phyloP scores from a whole-genome alignment of 208 protist species.

The Acanthamoeba lenticulata region DNA sequence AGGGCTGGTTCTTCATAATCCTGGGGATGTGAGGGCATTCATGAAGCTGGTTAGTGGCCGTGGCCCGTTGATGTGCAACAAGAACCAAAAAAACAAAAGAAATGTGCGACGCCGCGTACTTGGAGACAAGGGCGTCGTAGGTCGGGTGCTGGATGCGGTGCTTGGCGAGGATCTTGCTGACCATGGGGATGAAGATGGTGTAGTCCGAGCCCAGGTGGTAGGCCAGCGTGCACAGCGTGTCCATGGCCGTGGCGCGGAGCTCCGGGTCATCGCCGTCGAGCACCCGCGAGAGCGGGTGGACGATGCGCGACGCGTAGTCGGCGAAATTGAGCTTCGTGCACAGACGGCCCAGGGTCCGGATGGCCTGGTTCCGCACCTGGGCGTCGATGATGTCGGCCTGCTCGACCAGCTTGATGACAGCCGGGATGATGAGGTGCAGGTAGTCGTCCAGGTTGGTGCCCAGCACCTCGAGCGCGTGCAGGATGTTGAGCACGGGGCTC shows the following conservation, averaged over 20 bases:
- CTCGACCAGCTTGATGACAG: slow-evolving; percentile 84
- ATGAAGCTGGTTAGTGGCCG: no score
- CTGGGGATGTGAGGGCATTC: not conserved
- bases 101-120: no score
- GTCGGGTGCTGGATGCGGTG: slow-evolving; percentile 72
- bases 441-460: slow-evolving; percentile 91
- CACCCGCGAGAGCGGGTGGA: slow-evolving; percentile 82
- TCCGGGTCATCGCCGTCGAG: slow-evolving; percentile 11
- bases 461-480: slow-evolving; percentile 87
- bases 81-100: not conserved
- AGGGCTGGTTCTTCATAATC: slow-evolving; percentile 78
- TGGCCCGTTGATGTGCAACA: not conserved
- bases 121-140: slow-evolving; percentile 78
- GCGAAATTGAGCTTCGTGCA: slow-evolving; percentile 81
- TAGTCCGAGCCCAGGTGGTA: slow-evolving; percentile 88
- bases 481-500: slow-evolving; percentile 72
- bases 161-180: slow-evolving; percentile 79
- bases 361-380: slow-evolving; percentile 70
- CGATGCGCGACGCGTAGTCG: slow-evolving; percentile 87
- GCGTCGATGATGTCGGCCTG: slow-evolving; percentile 75
- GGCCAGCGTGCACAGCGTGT: slow-evolving; percentile 86
- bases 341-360: no score
- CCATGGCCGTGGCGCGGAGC: slow-evolving; percentile 15
- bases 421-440: slow-evolving; percentile 91
- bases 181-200: slow-evolving; percentile 90